These are phyloP conservation scores for Calonectria naviculata DNA, from an alignment of 2,329 filamentous ascomycete genomes.

Conservation along the genomic window DNA sequence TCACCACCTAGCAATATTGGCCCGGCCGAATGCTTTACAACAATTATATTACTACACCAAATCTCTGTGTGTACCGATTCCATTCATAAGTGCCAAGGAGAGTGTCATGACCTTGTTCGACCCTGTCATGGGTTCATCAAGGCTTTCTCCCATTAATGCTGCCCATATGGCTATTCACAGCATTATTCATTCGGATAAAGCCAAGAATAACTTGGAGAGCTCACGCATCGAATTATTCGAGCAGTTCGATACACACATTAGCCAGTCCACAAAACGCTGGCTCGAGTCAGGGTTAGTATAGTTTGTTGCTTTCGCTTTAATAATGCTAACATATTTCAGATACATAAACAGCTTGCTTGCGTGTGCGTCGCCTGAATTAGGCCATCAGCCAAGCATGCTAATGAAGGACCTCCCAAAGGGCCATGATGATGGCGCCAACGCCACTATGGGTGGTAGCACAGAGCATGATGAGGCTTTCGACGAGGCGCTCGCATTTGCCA, in stretches of 20 bases:
- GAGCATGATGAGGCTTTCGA: too few relatives aligned
- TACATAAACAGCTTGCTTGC: neutral
- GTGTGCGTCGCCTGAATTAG: neutral
- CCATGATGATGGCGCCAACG: neutral
- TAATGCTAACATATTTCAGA: neutral
- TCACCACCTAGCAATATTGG: slow-evolving; percentile 85
- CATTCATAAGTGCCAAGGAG: slow-evolving; percentile 73
- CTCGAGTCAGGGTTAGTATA: neutral
- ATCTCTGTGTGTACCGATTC: slow-evolving; percentile 72
- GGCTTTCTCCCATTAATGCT: neutral
- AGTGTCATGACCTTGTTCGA: slow-evolving; percentile 76
- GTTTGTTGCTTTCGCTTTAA: neutral
- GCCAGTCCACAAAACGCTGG: neutral
- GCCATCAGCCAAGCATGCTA: neutral
- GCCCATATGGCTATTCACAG: neutral
- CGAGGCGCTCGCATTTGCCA: too few relatives aligned
- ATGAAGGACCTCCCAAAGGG: neutral
- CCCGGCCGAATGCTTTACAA: slow-evolving; percentile 72
- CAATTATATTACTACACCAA: slow-evolving; percentile 79
- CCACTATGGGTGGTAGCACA: neutral
- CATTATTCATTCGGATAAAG: neutral
- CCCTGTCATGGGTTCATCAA: slow-evolving; percentile 55
- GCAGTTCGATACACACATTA: neutral
- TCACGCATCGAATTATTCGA: neutral
- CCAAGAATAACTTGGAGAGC: neutral